Percentiles rank a stretch among this genome's conserved stretches.
Evolutionary conservation across 2,329 filamentous ascomycete genomes (phyloP).

Genomic region (Neurospora sp.): DNA sequence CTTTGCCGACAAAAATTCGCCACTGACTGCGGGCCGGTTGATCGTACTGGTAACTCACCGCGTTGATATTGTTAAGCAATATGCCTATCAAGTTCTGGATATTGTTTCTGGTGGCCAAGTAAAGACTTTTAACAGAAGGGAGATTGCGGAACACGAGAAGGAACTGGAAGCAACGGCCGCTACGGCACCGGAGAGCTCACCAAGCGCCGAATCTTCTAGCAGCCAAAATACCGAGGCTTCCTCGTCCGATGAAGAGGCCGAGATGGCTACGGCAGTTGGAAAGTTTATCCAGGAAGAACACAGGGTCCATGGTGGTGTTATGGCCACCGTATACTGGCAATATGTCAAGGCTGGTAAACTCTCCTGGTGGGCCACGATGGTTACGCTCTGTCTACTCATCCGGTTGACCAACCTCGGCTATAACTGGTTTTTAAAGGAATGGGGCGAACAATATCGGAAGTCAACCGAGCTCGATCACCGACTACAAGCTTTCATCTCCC

Average conservation of each 20-base stretch:
- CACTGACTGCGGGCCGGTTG: slow-evolving; percentile 45
- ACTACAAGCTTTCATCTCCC: not conserved
- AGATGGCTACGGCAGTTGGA: slow-evolving; percentile 43
- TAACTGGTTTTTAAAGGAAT: slow-evolving; percentile 76
- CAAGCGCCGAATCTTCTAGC: slow-evolving; percentile 7
- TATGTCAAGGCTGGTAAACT: slow-evolving; percentile 65
- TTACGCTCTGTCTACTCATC: slow-evolving; percentile 52
- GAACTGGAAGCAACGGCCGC: slow-evolving; percentile 16
- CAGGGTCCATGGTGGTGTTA: slow-evolving; percentile 64
- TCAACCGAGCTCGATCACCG: slow-evolving; percentile 5
- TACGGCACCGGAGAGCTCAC: not conserved
- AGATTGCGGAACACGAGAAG: slow-evolving; percentile 13
- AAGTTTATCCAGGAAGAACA: slow-evolving; percentile 75
- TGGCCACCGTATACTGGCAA: slow-evolving; percentile 67
- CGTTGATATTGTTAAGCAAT: slow-evolving; percentile 64
- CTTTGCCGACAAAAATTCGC: slow-evolving; percentile 27
- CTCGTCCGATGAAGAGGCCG: slow-evolving; percentile 31
- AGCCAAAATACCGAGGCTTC: slow-evolving; percentile 23
- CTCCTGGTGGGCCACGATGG: slow-evolving; percentile 58
- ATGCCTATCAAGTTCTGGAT: slow-evolving; percentile 66
- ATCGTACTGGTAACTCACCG: slow-evolving; percentile 73
- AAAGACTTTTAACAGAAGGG: slow-evolving; percentile 26
- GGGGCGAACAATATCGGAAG: slow-evolving; percentile 65
- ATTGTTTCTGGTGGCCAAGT: slow-evolving; percentile 48
- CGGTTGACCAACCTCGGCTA: slow-evolving; percentile 56